A percentile compares a stretch with the other conserved stretches of the same genome.
Evolutionary conservation across 495 filamentous ascomycete species (phyloP).

Genomic region (Penicillium verhagenii): DNA sequence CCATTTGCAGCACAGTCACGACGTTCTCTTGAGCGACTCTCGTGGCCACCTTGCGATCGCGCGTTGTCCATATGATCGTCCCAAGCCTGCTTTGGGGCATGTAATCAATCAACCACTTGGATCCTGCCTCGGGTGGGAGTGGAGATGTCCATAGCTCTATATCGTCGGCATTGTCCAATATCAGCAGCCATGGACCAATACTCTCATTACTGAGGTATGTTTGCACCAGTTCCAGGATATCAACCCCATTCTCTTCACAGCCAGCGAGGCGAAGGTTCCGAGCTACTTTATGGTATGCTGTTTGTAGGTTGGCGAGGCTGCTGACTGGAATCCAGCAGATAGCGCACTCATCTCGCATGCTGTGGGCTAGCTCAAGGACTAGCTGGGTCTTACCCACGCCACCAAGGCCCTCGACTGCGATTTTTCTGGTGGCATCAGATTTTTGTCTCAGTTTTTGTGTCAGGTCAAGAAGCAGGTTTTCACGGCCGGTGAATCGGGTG

Average conservation of each 20-base stretch:
- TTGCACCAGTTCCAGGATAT: constrained; percentile 27
- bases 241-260: constrained; percentile 13
- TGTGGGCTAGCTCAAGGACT: constrained; percentile 47
- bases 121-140: neutral
- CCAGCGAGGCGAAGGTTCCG: constrained; percentile 15
- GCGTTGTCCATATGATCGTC: constrained; percentile 8
- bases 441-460: too few relatives aligned
- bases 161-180: constrained; percentile 36
- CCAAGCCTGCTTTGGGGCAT: constrained; percentile 43
- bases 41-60: neutral
- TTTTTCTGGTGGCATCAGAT: constrained; percentile 6
- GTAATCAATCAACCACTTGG: constrained; percentile 26
- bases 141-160: constrained; percentile 4
- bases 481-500: too few relatives aligned
- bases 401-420: constrained; percentile 43
- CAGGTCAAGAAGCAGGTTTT: too few relatives aligned
- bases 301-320: constrained; percentile 38
- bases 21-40: neutral
- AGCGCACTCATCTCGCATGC: constrained; percentile 40
- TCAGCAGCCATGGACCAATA: constrained; percentile 32
- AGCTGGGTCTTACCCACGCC: constrained; percentile 54
- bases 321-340: constrained; percentile 49
- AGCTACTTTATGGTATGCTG: constrained; percentile 42
- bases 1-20: neutral
- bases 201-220: constrained; percentile 22